Conservation (phyloP, 805 yeast genomes). For the Teunomyces lycoperdinae region DNA sequence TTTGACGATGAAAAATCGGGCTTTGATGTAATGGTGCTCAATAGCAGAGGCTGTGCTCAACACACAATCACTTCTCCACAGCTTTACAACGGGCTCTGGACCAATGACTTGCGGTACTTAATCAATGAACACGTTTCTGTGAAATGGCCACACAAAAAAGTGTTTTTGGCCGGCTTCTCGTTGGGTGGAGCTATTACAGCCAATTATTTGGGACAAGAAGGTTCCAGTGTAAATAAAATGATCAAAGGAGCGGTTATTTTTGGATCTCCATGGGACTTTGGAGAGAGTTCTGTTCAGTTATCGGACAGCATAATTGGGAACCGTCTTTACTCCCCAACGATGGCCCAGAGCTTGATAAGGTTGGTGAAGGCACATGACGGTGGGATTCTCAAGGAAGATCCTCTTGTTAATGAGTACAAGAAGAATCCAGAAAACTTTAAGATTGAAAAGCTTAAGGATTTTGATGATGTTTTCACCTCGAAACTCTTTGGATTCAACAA, state of each 20-base stretch:
- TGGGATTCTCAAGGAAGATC: conserved; percentile 21
- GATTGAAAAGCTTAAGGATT: conserved; percentile 46
- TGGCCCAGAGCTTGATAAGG: conserved; percentile 38
- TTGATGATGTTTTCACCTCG: conserved; percentile 62
- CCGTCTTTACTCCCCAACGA: conserved; percentile 39
- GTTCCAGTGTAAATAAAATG: conserved; percentile 42
- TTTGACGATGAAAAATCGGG: conserved; percentile 36
- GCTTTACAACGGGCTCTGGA: conserved; percentile 64
- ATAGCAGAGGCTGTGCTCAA: conserved; percentile 75
- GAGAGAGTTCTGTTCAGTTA: conserved; percentile 46
- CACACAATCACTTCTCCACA: conserved; percentile 69
- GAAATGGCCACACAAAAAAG: conserved; percentile 58
- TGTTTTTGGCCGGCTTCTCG: conserved; percentile 68
- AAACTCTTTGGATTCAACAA: conserved; percentile 60
- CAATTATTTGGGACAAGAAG: conserved; percentile 70
- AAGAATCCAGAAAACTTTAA: conserved; percentile 27
- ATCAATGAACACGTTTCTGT: conserved; percentile 47
- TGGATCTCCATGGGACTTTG: conserved; percentile 74
- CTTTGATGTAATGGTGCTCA: conserved; percentile 59
- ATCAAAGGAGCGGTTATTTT: conserved; percentile 58
- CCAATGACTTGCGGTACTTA: conserved; percentile 64
- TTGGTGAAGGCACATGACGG: conserved; percentile 31
- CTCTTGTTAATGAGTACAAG: conserved; percentile 24
- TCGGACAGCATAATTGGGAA: conserved; percentile 39
- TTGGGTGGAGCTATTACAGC: conserved; percentile 67